Base-by-base conservation (phyloP, 495 filamentous ascomycete species). In the Parmelia sp. region DNA sequence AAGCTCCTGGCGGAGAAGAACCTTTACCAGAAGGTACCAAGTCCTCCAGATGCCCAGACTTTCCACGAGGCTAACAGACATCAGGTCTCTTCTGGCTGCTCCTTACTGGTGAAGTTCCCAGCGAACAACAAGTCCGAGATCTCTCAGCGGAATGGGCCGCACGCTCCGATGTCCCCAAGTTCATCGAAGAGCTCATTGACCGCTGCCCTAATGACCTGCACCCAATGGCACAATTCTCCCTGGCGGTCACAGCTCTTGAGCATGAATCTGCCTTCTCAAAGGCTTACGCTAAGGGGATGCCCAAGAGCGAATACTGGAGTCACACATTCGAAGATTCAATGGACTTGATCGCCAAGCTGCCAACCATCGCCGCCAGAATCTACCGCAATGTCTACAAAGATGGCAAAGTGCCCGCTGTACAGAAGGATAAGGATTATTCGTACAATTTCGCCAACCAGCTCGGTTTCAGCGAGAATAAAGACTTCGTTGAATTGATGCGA, bases 371-470 rank as follows among this genome's bases (percentile, higher is more conserved):
- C 63, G 82, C 95, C 62, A 89, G 90, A 81, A 97, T 98, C 84
- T 98, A 98, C 87, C 93, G 93, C 79, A 98, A 98, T 76, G 88
- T 97, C 74, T 98, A 91, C 90, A 96, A 97, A 83, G 95, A 96
- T 75, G 94, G 94, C 81, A 97, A 97, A 86, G 94, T 98, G 67
- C 88, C 90, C 51, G 72, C 92, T 44, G 85, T 97, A 71, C 86
- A 97, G 83, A 91, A 94, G 83, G 93, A 97, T 81, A 91, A 96
- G 90, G 94, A 98, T 72, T 98, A 96, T 80, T 82, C 84, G 72
- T 98, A 86, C 89, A 98, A 98, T 87, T 89, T 97, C 74, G 91
- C 94, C 75, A 97, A 97, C 86, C 91, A 94, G 85, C 89, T 98
- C 68, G 94, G 94, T 71, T 97, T 92, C 77, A 90, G 86, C 70